Conservation (phyloP, 345 rosid genomes). For the Gossypium thurberi region DNA sequence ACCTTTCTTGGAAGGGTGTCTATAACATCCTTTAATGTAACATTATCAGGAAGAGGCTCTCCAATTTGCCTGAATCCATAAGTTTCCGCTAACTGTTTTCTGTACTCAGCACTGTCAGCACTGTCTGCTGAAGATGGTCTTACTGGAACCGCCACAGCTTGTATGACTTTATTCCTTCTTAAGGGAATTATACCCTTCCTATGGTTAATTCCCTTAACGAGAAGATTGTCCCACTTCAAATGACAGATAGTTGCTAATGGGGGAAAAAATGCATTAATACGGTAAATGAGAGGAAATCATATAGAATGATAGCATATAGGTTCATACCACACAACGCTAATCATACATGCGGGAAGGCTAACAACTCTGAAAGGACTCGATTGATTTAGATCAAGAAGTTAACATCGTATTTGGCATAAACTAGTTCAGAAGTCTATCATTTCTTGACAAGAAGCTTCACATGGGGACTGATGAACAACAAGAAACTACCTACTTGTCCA, state of each 20-base stretch:
- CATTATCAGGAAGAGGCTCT: slow-evolving; percentile 71
- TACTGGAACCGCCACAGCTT: slow-evolving; percentile 63
- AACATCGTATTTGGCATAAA: background rate
- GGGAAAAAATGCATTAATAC: background rate
- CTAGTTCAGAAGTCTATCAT: background rate
- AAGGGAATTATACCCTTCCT: slow-evolving; percentile 23
- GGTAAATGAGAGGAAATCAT: background rate
- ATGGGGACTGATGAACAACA: background rate
- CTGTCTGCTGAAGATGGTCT: slow-evolving; percentile 49
- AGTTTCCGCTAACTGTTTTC: slow-evolving; percentile 61
- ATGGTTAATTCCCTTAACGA: slow-evolving; percentile 31
- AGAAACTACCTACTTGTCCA: background rate
- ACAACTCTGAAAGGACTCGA: background rate
- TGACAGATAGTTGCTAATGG: slow-evolving; percentile 36
- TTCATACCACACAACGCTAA: background rate
- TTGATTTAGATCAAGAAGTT: background rate
- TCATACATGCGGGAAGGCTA: background rate
- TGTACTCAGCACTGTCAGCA: slow-evolving; percentile 47
- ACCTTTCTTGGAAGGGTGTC: slow-evolving; percentile 85
- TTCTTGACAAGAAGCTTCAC: background rate
- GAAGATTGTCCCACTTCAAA: slow-evolving; percentile 38
- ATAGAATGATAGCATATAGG: background rate
- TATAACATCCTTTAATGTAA: slow-evolving; percentile 64
- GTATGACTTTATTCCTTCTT: slow-evolving; percentile 33
- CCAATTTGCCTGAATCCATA: slow-evolving; percentile 89